These are phyloP conservation scores for Anisodus acutangulus DNA, from an alignment of 257 asterid genomes.

Conservation along the genomic window DNA sequence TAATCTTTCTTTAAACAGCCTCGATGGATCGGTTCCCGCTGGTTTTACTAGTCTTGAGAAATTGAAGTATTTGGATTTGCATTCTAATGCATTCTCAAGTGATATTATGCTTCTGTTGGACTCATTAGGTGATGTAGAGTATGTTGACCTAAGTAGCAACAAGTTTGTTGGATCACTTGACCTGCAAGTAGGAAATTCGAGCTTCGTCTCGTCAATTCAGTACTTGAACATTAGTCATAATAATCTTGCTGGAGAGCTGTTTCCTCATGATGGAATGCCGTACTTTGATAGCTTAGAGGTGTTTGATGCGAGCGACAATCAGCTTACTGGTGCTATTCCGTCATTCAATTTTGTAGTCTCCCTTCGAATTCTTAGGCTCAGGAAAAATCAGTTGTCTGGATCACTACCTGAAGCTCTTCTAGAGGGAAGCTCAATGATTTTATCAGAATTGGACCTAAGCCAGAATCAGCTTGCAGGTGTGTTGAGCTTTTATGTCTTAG, in stretches of 20 bases:
- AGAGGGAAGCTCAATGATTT: constrained; percentile 80
- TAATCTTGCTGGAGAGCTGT: constrained; percentile 68
- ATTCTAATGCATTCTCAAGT: constrained; percentile 60
- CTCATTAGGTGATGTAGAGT: constrained; percentile 50
- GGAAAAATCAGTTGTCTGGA: constrained; percentile 67
- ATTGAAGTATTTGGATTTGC: constrained; percentile 72
- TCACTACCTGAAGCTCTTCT: constrained; percentile 77
- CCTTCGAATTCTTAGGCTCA: constrained; percentile 65
- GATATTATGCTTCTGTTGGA: constrained; percentile 63
- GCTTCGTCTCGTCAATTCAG: constrained; percentile 60
- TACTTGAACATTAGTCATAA: constrained; percentile 68
- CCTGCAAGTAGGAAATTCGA: constrained; percentile 56
- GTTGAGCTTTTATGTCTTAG: constrained; percentile 18
- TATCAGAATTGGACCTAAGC: constrained; percentile 81
- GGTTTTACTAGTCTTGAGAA: constrained; percentile 52
- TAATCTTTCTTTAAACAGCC: constrained; percentile 53
- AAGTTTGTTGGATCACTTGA: constrained; percentile 69
- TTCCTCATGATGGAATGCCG: constrained; percentile 87
- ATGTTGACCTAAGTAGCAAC: constrained; percentile 77
- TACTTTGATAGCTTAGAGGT: constrained; percentile 76
- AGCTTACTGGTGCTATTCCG: constrained; percentile 65
- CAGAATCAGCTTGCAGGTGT: constrained; percentile 78
- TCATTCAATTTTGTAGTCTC: constrained; percentile 78
- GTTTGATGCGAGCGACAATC: constrained; percentile 74
- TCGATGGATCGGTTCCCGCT: constrained; percentile 58